Conservation (phyloP, 2,329 filamentous ascomycete species). For the Thermoascus crustaceus region DNA sequence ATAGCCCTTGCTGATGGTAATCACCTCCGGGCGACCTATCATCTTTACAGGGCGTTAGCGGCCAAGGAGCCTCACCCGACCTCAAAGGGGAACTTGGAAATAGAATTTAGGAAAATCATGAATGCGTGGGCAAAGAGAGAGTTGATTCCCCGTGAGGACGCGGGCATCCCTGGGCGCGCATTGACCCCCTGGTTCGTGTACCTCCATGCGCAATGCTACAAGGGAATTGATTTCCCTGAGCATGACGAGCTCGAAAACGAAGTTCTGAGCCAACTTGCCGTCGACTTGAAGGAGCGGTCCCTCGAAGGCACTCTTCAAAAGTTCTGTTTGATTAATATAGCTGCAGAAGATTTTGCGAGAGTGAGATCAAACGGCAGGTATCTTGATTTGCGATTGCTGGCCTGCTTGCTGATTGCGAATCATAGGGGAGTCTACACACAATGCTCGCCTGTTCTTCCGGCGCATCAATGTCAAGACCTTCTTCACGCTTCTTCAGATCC, state of each 20-base stretch:
- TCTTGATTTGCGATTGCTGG: slow-evolving; percentile 6
- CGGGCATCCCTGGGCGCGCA: slow-evolving; percentile 44
- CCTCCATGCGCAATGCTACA: slow-evolving; percentile 77
- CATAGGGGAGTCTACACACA: slow-evolving; percentile 42
- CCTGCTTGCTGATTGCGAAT: slow-evolving; percentile 10
- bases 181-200: slow-evolving; percentile 76
- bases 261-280: slow-evolving; percentile 67
- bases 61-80: slow-evolving; percentile 66
- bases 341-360: slow-evolving; percentile 66
- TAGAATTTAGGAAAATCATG: slow-evolving; percentile 64
- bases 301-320: slow-evolving; percentile 62
- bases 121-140: slow-evolving; percentile 50
- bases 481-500: slow-evolving; percentile 59
- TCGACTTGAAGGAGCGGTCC: slow-evolving; percentile 61
- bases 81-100: slow-evolving; percentile 66
- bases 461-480: slow-evolving; percentile 73
- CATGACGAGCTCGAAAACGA: slow-evolving; percentile 79
- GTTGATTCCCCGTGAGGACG: slow-evolving; percentile 42
- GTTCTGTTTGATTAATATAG: slow-evolving; percentile 77
- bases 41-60: slow-evolving; percentile 76
- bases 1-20: slow-evolving; percentile 68
- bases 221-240: slow-evolving; percentile 63
- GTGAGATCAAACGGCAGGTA: slow-evolving; percentile 50
- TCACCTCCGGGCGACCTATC: slow-evolving; percentile 77
- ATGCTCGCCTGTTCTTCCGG: slow-evolving; percentile 53